Base-by-base conservation (phyloP, 164 flowering plant genomes). In the Annona cherimola region DNA sequence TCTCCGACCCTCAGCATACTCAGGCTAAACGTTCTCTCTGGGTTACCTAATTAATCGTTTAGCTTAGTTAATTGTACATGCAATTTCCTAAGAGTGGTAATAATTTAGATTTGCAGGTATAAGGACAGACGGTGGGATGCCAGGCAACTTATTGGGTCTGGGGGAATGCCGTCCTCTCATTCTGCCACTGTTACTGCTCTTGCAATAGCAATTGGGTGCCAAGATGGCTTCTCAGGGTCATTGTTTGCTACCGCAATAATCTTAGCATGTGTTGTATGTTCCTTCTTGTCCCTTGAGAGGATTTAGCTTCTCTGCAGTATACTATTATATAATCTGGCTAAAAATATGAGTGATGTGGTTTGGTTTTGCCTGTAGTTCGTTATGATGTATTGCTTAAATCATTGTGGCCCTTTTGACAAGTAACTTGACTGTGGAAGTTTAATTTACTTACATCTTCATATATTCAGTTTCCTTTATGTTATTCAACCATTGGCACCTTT, bases 91-190 rank as follows among this genome's bases (percentile, higher is more conserved):
- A 79, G 80, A 77, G 73, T 76, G 74, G 81, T 79, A 81, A 73
- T 71, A 79, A 75, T 74, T 75, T 81, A 79, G 84, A 82, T 84
- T 70, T 86, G 75, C 89, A 95, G 99, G 99, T 95, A 85, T 55
- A 90, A 81, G 73, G 99, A 93, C 76, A 89, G 82, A 59, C 80
- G 87, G 40, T 91, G 94, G 95, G 98, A 93, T 85, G 70, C 80
- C 54, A 90, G 85, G 80, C 86, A 80, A 76, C 86, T 95, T 45
- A 61, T 89, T 74, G 90, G 87, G 55, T 91, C 99, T 19, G 99
- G 99, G 69, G 99, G 99, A 67, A 95, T 95, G 99, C 99, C 99
- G 19, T 95, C 99, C 2, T 90, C 99, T 16, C 99, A 95, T 86
- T 90, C 98, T 73, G 86, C 99, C 18, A 91, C 96, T 14, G 99